These are phyloP conservation scores for Plantago lanceolata DNA, from an alignment of 305 asterid species.

Conservation along the genomic window DNA sequence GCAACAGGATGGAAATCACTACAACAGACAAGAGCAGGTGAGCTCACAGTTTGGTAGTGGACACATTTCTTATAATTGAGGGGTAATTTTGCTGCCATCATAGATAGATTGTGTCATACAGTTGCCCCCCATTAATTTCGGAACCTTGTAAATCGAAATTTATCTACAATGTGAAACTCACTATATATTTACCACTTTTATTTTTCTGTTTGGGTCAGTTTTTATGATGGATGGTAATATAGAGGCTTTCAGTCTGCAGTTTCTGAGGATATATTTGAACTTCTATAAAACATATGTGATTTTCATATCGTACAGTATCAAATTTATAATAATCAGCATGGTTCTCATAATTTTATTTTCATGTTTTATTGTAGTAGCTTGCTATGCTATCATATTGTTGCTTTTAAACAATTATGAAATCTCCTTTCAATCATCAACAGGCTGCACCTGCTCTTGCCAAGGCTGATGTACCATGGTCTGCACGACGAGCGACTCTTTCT, in stretches of 20 bases:
- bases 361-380: constrained; percentile 8
- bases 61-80: constrained; percentile 54
- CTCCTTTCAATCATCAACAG: constrained; percentile 31
- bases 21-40: constrained; percentile 55
- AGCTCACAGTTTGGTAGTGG: constrained; percentile 50
- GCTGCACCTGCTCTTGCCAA: constrained; percentile 47
- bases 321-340: not conserved
- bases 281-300: too few relatives aligned
- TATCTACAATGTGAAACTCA: too few relatives aligned
- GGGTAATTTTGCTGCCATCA: constrained; percentile 36
- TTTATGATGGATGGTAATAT: not conserved
- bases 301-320: not conserved
- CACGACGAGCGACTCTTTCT: constrained; percentile 63
- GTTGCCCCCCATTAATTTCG: too few relatives aligned
- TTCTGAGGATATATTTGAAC: not conserved
- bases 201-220: not conserved
- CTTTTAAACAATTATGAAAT: constrained; percentile 2
- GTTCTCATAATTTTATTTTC: not conserved
- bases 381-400: not conserved
- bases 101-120: not conserved
- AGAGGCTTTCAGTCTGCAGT: not conserved
- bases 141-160: not conserved
- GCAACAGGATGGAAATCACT: constrained; percentile 57
- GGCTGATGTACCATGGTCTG: constrained; percentile 88
- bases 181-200: too few relatives aligned